Conservation (phyloP, 2,329 filamentous ascomycete species). For the Curvularia lunata region DNA sequence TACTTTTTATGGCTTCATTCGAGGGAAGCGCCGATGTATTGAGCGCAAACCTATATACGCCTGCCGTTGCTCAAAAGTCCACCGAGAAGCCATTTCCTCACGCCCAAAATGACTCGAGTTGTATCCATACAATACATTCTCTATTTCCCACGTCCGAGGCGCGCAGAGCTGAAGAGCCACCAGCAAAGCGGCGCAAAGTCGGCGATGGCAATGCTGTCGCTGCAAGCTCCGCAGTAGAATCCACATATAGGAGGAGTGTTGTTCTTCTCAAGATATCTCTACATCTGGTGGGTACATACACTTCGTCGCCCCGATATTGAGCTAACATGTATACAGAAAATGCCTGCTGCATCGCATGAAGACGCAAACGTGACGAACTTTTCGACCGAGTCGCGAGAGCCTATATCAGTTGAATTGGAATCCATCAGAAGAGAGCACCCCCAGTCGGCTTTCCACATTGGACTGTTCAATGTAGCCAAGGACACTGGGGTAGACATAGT, state of each 20-base stretch:
- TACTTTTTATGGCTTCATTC: slow-evolving; percentile 27
- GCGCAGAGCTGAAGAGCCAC: slow-evolving; percentile 20
- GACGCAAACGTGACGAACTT: neutral
- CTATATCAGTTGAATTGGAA: slow-evolving; percentile 32
- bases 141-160: slow-evolving; percentile 24
- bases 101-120: slow-evolving; percentile 20
- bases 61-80: neutral
- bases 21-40: slow-evolving; percentile 26
- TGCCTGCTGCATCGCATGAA: slow-evolving; percentile 4
- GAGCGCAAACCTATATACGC: slow-evolving; percentile 4
- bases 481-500: slow-evolving; percentile 25
- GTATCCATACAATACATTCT: slow-evolving; percentile 18
- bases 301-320: neutral
- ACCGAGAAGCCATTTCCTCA: slow-evolving; percentile 4
- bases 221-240: slow-evolving; percentile 5
- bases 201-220: slow-evolving; percentile 11
- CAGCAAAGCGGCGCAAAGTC: slow-evolving; percentile 40
- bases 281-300: slow-evolving; percentile 32
- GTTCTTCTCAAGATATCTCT: slow-evolving; percentile 38
- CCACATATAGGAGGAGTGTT: slow-evolving; percentile 31
- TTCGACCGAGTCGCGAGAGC: slow-evolving; percentile 1
- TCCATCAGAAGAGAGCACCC: slow-evolving; percentile 22
- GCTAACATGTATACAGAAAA: slow-evolving; percentile 17
- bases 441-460: slow-evolving; percentile 21
- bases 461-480: slow-evolving; percentile 26